Conservation (phyloP, 2,329 filamentous ascomycete genomes). For the Neoarthrinium moseri region DNA sequence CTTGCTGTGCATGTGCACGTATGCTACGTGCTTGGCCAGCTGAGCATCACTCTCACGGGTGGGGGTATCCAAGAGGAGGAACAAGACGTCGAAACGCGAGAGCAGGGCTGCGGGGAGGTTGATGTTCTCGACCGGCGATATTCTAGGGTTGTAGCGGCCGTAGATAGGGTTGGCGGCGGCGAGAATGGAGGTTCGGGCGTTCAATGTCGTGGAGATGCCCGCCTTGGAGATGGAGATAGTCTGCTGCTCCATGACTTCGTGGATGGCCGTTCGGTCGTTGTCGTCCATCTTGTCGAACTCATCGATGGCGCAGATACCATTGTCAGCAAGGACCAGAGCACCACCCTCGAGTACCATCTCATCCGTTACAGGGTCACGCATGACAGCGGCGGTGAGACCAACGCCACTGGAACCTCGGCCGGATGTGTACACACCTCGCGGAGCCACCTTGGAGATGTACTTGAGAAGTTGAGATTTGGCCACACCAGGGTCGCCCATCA, state of each 20-base stretch:
- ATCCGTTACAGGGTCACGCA: conserved; percentile 80
- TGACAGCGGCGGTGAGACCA: conserved; percentile 78
- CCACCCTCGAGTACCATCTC: conserved; percentile 83
- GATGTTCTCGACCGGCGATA: conserved; percentile 98
- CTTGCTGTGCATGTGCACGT: conserved; percentile 94
- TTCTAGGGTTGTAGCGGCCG: conserved; percentile 94
- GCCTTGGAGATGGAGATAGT: conserved; percentile 82
- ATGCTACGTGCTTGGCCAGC: conserved; percentile 90
- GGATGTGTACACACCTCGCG: conserved; percentile 83
- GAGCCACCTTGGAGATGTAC: conserved; percentile 97
- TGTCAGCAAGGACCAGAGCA: conserved; percentile 76
- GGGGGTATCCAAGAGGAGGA: conserved; percentile 93
- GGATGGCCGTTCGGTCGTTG: conserved; percentile 76
- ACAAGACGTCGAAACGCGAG: conserved; percentile 95
- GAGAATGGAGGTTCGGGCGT: conserved; percentile 92
- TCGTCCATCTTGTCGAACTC: conserved; percentile 92
- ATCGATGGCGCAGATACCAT: conserved; percentile 83
- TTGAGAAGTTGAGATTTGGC: conserved; percentile 98
- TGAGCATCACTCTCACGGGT: conserved; percentile 87
- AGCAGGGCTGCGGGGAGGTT: conserved; percentile 96
- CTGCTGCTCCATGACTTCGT: conserved; percentile 88
- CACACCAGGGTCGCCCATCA: conserved; percentile 99
- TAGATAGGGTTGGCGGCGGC: conserved; percentile 97
- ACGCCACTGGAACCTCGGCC: conserved; percentile 80
- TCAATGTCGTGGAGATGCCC: conserved; percentile 74